phyloP scores from a whole-genome alignment of 495 filamentous ascomycete genomes.

The Evernia prunastri region DNA sequence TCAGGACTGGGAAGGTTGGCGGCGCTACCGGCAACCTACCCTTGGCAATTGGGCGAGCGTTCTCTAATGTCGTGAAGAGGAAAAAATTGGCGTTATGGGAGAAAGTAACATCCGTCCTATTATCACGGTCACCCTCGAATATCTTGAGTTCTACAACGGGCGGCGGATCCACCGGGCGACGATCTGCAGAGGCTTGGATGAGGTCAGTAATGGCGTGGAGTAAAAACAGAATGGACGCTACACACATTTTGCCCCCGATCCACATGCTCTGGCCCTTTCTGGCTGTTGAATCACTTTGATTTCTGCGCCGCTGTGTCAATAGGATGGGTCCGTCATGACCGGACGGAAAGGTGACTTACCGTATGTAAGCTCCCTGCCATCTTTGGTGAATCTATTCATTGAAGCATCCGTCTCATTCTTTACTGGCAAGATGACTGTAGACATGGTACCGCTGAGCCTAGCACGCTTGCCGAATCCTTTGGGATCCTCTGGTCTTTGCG shows the following conservation, averaged over 20 bases:
- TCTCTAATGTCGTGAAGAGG: constrained; percentile 86
- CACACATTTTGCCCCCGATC: constrained; percentile 91
- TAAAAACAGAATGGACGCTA: constrained; percentile 9
- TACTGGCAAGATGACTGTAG: constrained; percentile 38
- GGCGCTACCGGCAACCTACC: constrained; percentile 60
- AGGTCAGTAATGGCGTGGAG: constrained; percentile 11
- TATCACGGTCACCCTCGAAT: constrained; percentile 64
- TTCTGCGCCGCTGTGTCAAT: not conserved
- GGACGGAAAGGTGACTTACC: constrained; percentile 19
- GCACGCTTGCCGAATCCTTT: not conserved
- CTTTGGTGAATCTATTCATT: constrained; percentile 62
- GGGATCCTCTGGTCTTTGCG: not conserved
- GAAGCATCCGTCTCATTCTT: constrained; percentile 54
- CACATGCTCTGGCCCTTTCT: constrained; percentile 90
- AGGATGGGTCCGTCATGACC: no score
- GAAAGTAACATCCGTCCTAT: constrained; percentile 74
- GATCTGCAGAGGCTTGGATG: constrained; percentile 78
- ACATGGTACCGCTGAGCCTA: not conserved
- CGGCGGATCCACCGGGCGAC: constrained; percentile 92
- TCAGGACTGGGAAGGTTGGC: constrained; percentile 75
- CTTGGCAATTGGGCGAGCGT: constrained; percentile 78
- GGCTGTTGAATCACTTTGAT: constrained; percentile 84
- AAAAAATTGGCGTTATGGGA: constrained; percentile 96
- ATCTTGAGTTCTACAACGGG: constrained; percentile 92
- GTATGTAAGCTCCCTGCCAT: constrained; percentile 78